A percentile compares a stretch with the other conserved stretches of the same genome.
Conservation (phyloP, 2,329 filamentous ascomycete species). For the Penicillium decumbens region DNA sequence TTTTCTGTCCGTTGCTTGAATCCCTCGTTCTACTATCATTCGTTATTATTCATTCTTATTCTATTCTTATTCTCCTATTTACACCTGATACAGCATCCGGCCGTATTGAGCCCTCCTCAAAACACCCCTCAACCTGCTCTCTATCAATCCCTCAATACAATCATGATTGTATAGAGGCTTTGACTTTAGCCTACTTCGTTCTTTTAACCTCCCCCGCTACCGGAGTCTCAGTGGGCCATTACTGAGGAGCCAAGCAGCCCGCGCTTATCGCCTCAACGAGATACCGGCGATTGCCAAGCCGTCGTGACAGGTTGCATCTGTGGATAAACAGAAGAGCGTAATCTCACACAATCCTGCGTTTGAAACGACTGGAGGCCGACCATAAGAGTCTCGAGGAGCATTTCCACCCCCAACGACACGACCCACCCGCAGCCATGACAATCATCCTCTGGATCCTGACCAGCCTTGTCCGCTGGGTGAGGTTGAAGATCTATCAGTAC, state of each 20-base stretch:
- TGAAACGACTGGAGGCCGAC: not conserved
- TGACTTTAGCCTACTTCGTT: not conserved
- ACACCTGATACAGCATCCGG: no score
- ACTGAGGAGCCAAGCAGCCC: not conserved
- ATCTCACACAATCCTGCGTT: not conserved
- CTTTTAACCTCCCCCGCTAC: not conserved
- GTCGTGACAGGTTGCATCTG: not conserved
- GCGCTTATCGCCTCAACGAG: not conserved
- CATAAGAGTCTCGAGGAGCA: not conserved
- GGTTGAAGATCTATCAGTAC: conserved; percentile 95
- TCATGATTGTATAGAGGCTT: not conserved
- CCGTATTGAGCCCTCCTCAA: not conserved
- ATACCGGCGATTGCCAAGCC: not conserved
- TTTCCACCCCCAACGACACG: not conserved
- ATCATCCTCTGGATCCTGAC: conserved; percentile 40
- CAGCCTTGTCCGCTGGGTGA: conserved; percentile 72
- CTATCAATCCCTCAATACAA: not conserved
- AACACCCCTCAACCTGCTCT: not conserved
- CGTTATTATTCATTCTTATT: not conserved
- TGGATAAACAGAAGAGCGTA: not conserved
- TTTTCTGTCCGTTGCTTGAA: not conserved
- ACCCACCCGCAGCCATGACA: conserved; percentile 19
- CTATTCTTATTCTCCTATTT: not conserved
- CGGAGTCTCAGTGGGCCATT: not conserved
- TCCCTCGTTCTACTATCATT: not conserved